A percentile compares a stretch with the other conserved stretches of the same genome.
Conservation (phyloP, 2,329 filamentous ascomycete species). For the Verticillium isaacii region DNA sequence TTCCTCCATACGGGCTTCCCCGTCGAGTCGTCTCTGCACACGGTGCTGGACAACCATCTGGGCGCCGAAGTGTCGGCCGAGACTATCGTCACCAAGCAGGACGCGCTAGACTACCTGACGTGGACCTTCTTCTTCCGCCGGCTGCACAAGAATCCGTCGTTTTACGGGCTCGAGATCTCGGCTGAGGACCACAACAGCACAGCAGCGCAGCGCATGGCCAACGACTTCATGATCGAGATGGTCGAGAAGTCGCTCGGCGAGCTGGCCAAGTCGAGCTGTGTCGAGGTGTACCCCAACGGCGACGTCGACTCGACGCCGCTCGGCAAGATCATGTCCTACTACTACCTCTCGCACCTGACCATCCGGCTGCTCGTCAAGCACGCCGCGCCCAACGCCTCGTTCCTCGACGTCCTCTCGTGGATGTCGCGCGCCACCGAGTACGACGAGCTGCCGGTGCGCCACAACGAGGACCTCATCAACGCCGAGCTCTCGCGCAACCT, state of each 20-base stretch:
- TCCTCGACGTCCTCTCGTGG: constrained; percentile 83
- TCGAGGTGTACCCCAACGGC: constrained; percentile 77
- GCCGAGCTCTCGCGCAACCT: constrained; percentile 80
- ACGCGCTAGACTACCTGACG: constrained; percentile 93
- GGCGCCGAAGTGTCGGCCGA: constrained; percentile 91
- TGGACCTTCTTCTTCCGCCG: constrained; percentile 99
- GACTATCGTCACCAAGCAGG: constrained; percentile 90
- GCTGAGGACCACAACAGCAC: constrained; percentile 88
- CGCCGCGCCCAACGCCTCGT: constrained; percentile 69
- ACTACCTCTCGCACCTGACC: constrained; percentile 94
- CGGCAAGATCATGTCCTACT: constrained; percentile 99
- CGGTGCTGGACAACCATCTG: constrained; percentile 94
- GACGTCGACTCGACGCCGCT: constrained; percentile 86
- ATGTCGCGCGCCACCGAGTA: constrained; percentile 94
- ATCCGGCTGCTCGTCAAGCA: constrained; percentile 78
- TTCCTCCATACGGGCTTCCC: constrained; percentile 98
- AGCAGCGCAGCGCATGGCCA: constrained; percentile 78
- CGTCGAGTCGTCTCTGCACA: constrained; percentile 93
- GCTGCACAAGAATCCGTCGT: constrained; percentile 96
- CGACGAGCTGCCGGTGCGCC: constrained; percentile 92
- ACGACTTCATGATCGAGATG: constrained; percentile 91
- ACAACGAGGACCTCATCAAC: constrained; percentile 98
- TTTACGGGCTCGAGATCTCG: constrained; percentile 92
- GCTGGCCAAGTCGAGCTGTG: constrained; percentile 78
- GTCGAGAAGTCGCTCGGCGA: constrained; percentile 82